Percentiles rank a stretch among this genome's conserved stretches.
phyloP scores from a whole-genome alignment of 257 asterid genomes.

The Craterostigma plantagineum region DNA sequence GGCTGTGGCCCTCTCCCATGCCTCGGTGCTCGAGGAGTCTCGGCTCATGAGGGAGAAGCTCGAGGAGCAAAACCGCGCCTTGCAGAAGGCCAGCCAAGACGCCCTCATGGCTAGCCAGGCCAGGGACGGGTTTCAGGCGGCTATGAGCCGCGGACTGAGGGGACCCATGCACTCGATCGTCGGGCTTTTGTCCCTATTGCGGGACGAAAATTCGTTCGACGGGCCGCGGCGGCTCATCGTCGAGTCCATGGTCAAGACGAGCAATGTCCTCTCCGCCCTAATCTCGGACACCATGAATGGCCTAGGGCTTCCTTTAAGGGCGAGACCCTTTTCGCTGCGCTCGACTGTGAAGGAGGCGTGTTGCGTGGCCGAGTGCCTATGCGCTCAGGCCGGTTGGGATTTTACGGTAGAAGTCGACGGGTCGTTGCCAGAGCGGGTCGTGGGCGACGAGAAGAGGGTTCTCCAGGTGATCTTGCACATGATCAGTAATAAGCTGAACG shows the following conservation, averaged over 20 bases:
- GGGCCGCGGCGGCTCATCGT: conserved; percentile 56
- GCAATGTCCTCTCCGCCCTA: conserved; percentile 54
- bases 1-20: conserved; percentile 92
- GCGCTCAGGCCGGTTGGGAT: conserved; percentile 35
- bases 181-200: conserved; percentile 67
- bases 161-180: conserved; percentile 84
- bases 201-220: conserved; percentile 33
- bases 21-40: conserved; percentile 85
- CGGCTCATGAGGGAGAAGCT: conserved; percentile 58
- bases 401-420: conserved; percentile 57
- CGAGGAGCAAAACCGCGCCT: conserved; percentile 60
- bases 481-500: conserved; percentile 55
- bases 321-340: conserved; percentile 45
- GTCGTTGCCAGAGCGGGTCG: conserved; percentile 51
- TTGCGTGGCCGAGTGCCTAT: conserved; percentile 70
- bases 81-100: conserved; percentile 64
- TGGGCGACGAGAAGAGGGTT: conserved; percentile 84
- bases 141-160: conserved; percentile 71
- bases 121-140: conserved; percentile 57
- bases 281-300: conserved; percentile 61
- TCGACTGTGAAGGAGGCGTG: conserved; percentile 58
- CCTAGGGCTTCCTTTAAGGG: conserved; percentile 44
- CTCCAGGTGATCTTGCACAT: conserved; percentile 77
- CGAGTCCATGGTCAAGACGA: conserved; percentile 55
- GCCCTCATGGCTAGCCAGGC: conserved; percentile 83